These are phyloP conservation scores for Daldinia concentrica DNA, from an alignment of 495 filamentous ascomycete species.

Conservation along the genomic window DNA sequence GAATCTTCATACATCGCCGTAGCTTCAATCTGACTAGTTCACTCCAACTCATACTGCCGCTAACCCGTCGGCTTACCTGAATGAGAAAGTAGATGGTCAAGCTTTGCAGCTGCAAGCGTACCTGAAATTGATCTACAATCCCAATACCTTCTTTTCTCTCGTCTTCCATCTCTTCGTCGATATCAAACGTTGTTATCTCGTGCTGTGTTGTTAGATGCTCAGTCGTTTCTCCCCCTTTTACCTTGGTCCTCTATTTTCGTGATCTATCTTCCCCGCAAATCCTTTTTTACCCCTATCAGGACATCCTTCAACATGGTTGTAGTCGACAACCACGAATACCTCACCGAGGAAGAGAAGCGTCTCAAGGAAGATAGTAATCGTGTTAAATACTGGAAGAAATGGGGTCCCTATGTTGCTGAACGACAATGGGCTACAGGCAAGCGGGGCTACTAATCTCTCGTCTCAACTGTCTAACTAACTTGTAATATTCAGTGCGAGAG, in stretches of 20 bases:
- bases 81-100: constrained; percentile 31
- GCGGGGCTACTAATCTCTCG: constrained; percentile 40
- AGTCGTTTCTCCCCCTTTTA: neutral
- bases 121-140: constrained; percentile 31
- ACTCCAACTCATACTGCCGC: constrained; percentile 19
- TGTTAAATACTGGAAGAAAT: constrained; percentile 92
- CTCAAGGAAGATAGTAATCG: constrained; percentile 85
- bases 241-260: neutral
- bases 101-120: constrained; percentile 23
- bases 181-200: neutral
- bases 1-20: constrained; percentile 21
- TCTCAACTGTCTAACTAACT: constrained; percentile 40
- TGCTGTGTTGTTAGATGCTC: constrained; percentile 1
- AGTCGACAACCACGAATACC: constrained; percentile 82
- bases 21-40: constrained; percentile 31
- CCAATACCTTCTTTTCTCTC: constrained; percentile 20
- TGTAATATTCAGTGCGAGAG: constrained; percentile 75
- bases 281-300: neutral
- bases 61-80: constrained; percentile 38
- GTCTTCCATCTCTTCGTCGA: neutral
- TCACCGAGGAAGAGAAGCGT: constrained; percentile 86
- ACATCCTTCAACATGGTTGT: constrained; percentile 73
- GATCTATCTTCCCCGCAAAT: neutral
- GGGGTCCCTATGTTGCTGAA: constrained; percentile 81
- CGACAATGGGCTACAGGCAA: constrained; percentile 90